Evolutionary conservation across 176 grass and related monocot genomes (phyloP).

Genomic region (Triticum urartu): DNA sequence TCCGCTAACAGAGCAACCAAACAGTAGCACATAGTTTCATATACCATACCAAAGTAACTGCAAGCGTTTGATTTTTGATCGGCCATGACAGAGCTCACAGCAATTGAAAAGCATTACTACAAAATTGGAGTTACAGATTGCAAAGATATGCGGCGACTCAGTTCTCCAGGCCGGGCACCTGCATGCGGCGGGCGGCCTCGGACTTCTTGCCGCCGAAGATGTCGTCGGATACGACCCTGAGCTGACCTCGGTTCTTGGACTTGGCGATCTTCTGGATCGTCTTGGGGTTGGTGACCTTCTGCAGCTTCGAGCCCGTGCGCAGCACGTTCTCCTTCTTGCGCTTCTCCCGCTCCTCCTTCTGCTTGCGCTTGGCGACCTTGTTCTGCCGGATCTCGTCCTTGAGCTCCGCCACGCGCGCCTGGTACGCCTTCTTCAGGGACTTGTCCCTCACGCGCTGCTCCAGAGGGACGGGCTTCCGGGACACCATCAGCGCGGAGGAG

Average conservation of each 20-base stretch:
- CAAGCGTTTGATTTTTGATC: slow-evolving; percentile 2
- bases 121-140: slow-evolving; percentile 14
- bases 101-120: neutral
- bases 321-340: slow-evolving; percentile 83
- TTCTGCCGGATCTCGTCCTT: slow-evolving; percentile 89
- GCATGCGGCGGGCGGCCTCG: slow-evolving; percentile 40
- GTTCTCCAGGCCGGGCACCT: slow-evolving; percentile 42
- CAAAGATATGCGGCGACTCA: neutral
- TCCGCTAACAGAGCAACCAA: too few relatives aligned
- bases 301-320: slow-evolving; percentile 74
- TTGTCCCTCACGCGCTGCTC: slow-evolving; percentile 80
- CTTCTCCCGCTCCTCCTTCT: slow-evolving; percentile 89
- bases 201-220: slow-evolving; percentile 58
- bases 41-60: too few relatives aligned
- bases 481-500: slow-evolving; percentile 59
- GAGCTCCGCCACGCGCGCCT: slow-evolving; percentile 66
- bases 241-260: slow-evolving; percentile 76
- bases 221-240: slow-evolving; percentile 84
- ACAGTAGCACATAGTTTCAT: too few relatives aligned
- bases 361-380: slow-evolving; percentile 78
- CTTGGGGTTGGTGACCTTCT: slow-evolving; percentile 90
- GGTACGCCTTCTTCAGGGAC: slow-evolving; percentile 80
- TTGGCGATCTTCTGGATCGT: slow-evolving; percentile 96
- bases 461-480: slow-evolving; percentile 54
- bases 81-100: slow-evolving; percentile 2